These are phyloP conservation scores for Zychaea mexicana DNA, from an alignment of 371 early-diverging fungal genomes.

Conservation along the genomic window DNA sequence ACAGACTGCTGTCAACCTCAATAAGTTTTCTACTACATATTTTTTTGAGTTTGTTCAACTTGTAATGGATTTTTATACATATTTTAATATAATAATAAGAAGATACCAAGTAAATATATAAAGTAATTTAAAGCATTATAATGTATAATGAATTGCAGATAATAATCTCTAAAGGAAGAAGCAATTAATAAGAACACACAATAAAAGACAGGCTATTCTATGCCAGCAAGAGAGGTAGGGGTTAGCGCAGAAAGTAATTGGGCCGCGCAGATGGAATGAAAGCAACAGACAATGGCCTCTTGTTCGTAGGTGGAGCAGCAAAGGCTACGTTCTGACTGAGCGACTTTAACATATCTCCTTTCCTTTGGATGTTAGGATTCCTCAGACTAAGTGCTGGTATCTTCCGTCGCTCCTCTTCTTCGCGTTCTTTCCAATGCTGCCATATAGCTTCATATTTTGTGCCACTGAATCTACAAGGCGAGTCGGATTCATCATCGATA, in stretches of 20 bases:
- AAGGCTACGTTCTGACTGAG: neutral
- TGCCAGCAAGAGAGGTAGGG: neutral
- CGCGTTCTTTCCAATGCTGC: constrained; percentile 10
- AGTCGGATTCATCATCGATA: neutral
- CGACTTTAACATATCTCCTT: neutral
- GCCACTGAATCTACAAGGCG: neutral
- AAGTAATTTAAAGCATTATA: too few species aligned
- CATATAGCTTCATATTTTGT: constrained; percentile 7
- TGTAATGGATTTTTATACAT: too few species aligned
- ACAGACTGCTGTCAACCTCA: too few species aligned
- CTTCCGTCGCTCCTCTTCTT: neutral
- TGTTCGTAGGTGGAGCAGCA: neutral
- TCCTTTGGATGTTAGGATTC: neutral
- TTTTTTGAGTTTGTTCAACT: too few species aligned
- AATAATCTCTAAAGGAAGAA: neutral
- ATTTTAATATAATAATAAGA: too few species aligned
- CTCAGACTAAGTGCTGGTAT: neutral
- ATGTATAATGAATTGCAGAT: neutral
- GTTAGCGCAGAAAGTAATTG: neutral
- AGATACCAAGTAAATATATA: too few species aligned
- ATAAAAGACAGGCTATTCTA: neutral
- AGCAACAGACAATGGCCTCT: neutral
- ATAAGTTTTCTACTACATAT: too few species aligned
- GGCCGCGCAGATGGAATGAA: neutral
- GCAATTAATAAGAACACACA: neutral